Percentiles rank a stretch among this genome's conserved stretches.
phyloP scores from a whole-genome alignment of 179 eudicot species.

The Sideroxylon spinosum region DNA sequence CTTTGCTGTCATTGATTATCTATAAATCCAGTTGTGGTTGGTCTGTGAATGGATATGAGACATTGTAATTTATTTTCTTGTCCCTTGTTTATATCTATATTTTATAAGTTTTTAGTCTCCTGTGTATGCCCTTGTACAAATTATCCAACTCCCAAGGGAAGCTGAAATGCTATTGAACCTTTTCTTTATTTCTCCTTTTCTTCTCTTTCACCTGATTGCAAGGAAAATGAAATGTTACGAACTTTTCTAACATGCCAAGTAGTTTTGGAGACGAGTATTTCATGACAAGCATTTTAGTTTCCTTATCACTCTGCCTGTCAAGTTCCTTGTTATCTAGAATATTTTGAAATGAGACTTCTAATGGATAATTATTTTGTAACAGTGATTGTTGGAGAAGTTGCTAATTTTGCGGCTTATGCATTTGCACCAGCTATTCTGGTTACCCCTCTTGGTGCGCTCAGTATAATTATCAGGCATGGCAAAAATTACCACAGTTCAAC shows the following conservation, averaged over 20 bases:
- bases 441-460: slow-evolving; percentile 89
- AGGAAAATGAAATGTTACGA: background rate
- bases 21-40: background rate
- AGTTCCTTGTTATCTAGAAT: background rate
- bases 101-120: too few relatives aligned
- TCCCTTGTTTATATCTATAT: background rate
- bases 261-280: background rate
- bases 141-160: background rate
- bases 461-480: slow-evolving; percentile 78
- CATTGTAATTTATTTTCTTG: background rate
- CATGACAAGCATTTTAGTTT: background rate
- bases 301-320: background rate
- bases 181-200: background rate
- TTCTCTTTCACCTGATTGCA: background rate
- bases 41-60: background rate
- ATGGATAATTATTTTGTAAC: slow-evolving; percentile 25
- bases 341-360: background rate
- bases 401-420: slow-evolving; percentile 88
- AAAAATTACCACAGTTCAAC: background rate
- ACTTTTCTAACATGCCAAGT: background rate
- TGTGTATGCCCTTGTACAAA: background rate
- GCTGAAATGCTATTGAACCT: background rate
- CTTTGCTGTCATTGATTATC: background rate
- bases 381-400: slow-evolving; percentile 85
- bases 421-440: slow-evolving; percentile 89